Percentiles rank a stretch among this genome's conserved stretches.
Conservation (phyloP, 768 basidiomycete genomes). For the Saitozyma sp. region DNA sequence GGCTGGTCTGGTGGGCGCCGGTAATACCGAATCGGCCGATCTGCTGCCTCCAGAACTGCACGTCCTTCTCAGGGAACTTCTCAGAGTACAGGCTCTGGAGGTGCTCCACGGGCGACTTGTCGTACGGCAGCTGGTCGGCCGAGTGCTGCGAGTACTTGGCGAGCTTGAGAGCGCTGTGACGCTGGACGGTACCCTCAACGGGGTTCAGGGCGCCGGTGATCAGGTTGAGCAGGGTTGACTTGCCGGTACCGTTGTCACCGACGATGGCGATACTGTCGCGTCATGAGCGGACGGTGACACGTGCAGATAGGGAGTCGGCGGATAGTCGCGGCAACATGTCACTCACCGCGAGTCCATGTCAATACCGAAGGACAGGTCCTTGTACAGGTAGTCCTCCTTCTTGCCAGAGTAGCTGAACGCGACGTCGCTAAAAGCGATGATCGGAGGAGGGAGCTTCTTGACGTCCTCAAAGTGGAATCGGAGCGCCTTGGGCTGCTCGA, state of each 20-base stretch:
- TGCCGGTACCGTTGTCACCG: conserved; percentile 92
- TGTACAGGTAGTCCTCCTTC: conserved; percentile 82
- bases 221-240: conserved; percentile 86
- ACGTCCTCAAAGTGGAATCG: conserved; percentile 97
- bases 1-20: conserved; percentile 87
- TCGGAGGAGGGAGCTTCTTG: conserved; percentile 88
- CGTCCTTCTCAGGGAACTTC: conserved; percentile 92
- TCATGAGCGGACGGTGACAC: background rate
- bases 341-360: conserved; percentile 59
- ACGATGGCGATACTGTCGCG: conserved; percentile 76
- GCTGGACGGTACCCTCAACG: conserved; percentile 78
- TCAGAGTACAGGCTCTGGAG: conserved; percentile 75
- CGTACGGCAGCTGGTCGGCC: conserved; percentile 96
- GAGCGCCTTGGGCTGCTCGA: conserved; percentile 71
- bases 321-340: no score
- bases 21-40: conserved; percentile 94
- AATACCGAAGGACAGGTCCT: conserved; percentile 91
- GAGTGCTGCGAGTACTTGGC: conserved; percentile 99
- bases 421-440: conserved; percentile 91
- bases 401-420: conserved; percentile 94
- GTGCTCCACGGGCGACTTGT: conserved; percentile 86
- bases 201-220: conserved; percentile 82
- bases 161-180: conserved; percentile 85
- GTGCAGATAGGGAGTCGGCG: background rate
- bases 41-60: conserved; percentile 90